Percentiles rank a stretch among this genome's conserved stretches.
Evolutionary conservation across 768 basidiomycete genomes (phyloP).

Genomic region (Suillus plorans): DNA sequence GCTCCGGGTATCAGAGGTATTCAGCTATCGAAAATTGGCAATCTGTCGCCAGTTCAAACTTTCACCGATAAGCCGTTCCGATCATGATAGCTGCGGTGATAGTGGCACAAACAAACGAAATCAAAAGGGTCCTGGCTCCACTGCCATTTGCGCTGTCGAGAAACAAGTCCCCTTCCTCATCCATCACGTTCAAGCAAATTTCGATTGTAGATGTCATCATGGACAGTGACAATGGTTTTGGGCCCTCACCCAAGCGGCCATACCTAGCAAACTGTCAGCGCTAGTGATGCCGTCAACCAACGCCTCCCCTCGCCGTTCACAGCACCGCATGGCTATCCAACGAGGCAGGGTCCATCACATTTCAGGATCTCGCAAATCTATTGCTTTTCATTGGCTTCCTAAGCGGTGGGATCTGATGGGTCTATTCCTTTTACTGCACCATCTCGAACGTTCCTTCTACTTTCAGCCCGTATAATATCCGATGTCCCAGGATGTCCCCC

Average conservation of each 20-base stretch:
- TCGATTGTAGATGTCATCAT: conserved; percentile 23
- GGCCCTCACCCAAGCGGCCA: neutral
- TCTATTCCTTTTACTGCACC: neutral
- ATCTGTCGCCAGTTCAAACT: conserved; percentile 17
- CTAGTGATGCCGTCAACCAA: neutral
- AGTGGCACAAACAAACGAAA: conserved; percentile 28
- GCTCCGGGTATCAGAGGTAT: conserved; percentile 10
- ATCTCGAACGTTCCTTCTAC: neutral
- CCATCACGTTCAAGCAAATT: conserved; percentile 1
- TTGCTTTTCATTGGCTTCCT: conserved; percentile 4
- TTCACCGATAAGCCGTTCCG: conserved; percentile 7
- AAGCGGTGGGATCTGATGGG: neutral
- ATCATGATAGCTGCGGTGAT: neutral
- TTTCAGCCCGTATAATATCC: conserved; percentile 1
- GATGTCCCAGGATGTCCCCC: conserved; percentile 2
- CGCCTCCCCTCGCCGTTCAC: neutral
- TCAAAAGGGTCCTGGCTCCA: conserved; percentile 24
- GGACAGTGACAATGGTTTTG: conserved; percentile 8
- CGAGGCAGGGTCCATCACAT: neutral
- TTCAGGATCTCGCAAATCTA: neutral
- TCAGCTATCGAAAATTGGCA: conserved; percentile 16
- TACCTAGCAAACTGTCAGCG: neutral
- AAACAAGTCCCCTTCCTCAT: conserved; percentile 7
- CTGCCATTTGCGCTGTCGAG: conserved; percentile 15
- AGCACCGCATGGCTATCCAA: neutral